These are phyloP conservation scores for Pyronema omphalodes DNA, from an alignment of 495 filamentous ascomycete species.

Conservation along the genomic window DNA sequence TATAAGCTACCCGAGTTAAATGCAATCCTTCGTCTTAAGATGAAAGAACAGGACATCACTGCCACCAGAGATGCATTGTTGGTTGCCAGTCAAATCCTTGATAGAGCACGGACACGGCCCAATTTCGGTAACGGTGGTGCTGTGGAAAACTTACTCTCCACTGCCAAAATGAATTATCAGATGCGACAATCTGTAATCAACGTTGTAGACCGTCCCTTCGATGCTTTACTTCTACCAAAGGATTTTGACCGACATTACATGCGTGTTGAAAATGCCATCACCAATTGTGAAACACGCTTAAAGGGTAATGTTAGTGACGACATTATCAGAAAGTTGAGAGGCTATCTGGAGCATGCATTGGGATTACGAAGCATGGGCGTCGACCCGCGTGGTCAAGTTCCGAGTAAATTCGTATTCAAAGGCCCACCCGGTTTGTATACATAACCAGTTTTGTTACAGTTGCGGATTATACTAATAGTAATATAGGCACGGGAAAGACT, in stretches of 20 bases:
- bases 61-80: constrained; percentile 28
- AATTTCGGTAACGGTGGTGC: constrained; percentile 46
- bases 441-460: neutral
- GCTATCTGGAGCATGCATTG: neutral
- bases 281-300: constrained; percentile 24
- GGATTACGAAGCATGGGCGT: neutral
- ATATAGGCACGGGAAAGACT: constrained; percentile 54
- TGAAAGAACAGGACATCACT: constrained; percentile 31
- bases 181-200: constrained; percentile 17
- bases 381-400: neutral
- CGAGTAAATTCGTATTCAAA: constrained; percentile 2
- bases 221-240: constrained; percentile 32
- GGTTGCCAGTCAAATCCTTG: constrained; percentile 34
- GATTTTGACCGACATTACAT: constrained; percentile 56
- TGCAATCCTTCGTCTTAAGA: constrained; percentile 30
- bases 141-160: constrained; percentile 45
- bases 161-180: constrained; percentile 42
- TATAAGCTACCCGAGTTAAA: constrained; percentile 24
- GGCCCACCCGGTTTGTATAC: constrained; percentile 3
- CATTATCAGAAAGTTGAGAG: constrained; percentile 1
- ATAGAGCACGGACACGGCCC: constrained; percentile 34
- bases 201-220: constrained; percentile 4
- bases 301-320: neutral
- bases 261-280: constrained; percentile 32
- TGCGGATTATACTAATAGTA: too few species aligned